Evolutionary conservation across 257 asterid genomes (phyloP), one percentile per base, ranked within the genome.

Genomic region (Plectranthus barbatus): DNA sequence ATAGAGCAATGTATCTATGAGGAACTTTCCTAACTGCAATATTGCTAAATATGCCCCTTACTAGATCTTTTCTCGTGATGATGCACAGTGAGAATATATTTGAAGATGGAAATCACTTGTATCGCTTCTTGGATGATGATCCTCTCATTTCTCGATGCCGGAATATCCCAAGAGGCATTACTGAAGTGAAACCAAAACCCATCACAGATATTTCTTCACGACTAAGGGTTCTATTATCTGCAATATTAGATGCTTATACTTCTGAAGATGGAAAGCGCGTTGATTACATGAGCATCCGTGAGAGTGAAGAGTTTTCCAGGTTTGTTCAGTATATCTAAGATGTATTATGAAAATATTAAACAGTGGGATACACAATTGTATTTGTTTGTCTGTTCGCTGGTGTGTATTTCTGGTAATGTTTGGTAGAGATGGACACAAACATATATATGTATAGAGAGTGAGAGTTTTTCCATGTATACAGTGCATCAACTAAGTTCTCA

Each of bases 241-340:
- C 95, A 56, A 83, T 91, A 15, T 80, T 83, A 50, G 97, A 91
- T 87, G 93, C 95, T 37, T 91, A 87, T 62, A 76, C 86, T 63
- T 85, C 93, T 37, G 92, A 80, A 65, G 87, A 85, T 76, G 85
- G 93, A 68, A 85, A 73, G 73, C 88, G 79, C 21, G 80, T 87
- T 29, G 91, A 91, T 74, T 91, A 91, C 71, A 80, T 81, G 75
- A 85, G 87, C 84, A 85, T 91, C 68, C 95, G 86, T 29, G 94
- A 86, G 67, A 87, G 97, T 15, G 97, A 91, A 84, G 97, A 91
- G 76, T 91, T 91, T 64, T 93, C 95, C 47, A 85, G 97, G 97
- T 91, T 66, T 36, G 74, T 60, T 44, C 7, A 68, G 37, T 20
- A 0, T 20, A 23, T n/a, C 26, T 10, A 40, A 40, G 46, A 34